Conservation (phyloP, 768 basidiomycete genomes). For the Trametes meyenii region DNA sequence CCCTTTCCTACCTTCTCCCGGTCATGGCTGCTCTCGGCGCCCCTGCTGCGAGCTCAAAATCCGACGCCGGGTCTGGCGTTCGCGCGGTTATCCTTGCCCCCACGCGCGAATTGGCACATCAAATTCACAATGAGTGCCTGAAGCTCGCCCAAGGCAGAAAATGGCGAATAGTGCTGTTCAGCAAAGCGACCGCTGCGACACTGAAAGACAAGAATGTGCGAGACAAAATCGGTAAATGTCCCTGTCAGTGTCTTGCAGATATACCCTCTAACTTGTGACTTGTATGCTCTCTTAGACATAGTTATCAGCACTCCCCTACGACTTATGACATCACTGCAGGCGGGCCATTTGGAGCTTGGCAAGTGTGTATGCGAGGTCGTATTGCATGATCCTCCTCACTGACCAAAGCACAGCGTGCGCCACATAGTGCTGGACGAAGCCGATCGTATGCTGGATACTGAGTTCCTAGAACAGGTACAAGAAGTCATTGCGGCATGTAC, state of each 20-base stretch:
- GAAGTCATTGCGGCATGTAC: constrained; percentile 84
- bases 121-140: constrained; percentile 89
- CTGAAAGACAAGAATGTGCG: constrained; percentile 70
- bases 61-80: constrained; percentile 56
- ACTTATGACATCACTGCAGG: constrained; percentile 78
- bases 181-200: constrained; percentile 87
- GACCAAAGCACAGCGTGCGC: constrained; percentile 59
- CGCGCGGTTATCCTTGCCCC: constrained; percentile 86
- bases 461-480: constrained; percentile 87
- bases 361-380: constrained; percentile 55
- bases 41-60: constrained; percentile 54
- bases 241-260: not conserved
- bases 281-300: constrained; percentile 57
- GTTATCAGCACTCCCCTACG: constrained; percentile 92
- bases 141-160: constrained; percentile 81
- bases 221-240: constrained; percentile 72
- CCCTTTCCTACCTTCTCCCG: constrained; percentile 88
- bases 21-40: constrained; percentile 61
- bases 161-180: constrained; percentile 82
- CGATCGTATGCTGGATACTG: constrained; percentile 85
- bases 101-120: constrained; percentile 93
- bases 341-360: constrained; percentile 62
- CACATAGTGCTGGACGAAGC: constrained; percentile 91
- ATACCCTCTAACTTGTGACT: not conserved
- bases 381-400: constrained; percentile 13